These are phyloP conservation scores for Suhomyces bolitotheri DNA, from an alignment of 1,139 yeast genomes.

Conservation along the genomic window DNA sequence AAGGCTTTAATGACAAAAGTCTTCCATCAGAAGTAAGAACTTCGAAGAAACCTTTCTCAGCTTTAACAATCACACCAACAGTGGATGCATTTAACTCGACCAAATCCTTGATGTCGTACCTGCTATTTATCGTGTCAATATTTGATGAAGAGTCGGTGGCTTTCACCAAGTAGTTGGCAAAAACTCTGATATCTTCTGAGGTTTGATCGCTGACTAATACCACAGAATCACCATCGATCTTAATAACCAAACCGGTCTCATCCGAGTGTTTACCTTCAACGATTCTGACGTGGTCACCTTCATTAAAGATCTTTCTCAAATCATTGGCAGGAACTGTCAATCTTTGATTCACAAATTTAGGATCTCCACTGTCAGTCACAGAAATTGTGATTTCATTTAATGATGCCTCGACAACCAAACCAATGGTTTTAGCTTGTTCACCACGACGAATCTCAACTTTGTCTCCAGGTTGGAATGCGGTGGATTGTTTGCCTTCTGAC, in stretches of 20 bases:
- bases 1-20: constrained; percentile 67
- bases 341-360: constrained; percentile 49
- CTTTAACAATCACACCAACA: constrained; percentile 87
- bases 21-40: constrained; percentile 87
- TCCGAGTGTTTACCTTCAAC: constrained; percentile 89
- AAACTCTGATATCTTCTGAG: constrained; percentile 82
- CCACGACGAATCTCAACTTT: constrained; percentile 89
- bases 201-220: constrained; percentile 89
- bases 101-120: constrained; percentile 83
- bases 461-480: constrained; percentile 88
- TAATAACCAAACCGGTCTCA: constrained; percentile 92
- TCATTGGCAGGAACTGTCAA: constrained; percentile 73
- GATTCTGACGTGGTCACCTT: constrained; percentile 96
- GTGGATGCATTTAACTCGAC: constrained; percentile 84
- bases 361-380: constrained; percentile 53
- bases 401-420: constrained; percentile 71
- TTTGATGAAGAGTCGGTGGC: constrained; percentile 68
- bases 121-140: constrained; percentile 49
- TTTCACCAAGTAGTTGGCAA: constrained; percentile 81
- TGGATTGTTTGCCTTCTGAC: constrained; percentile 32
- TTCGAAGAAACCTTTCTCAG: constrained; percentile 82
- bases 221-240: constrained; percentile 79
- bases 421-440: constrained; percentile 88
- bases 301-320: constrained; percentile 78
- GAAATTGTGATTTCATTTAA: constrained; percentile 63